Percentiles rank a stretch among this genome's conserved stretches.
Conservation (phyloP, 768 basidiomycete species). For the Cyclocybe cylindracea region DNA sequence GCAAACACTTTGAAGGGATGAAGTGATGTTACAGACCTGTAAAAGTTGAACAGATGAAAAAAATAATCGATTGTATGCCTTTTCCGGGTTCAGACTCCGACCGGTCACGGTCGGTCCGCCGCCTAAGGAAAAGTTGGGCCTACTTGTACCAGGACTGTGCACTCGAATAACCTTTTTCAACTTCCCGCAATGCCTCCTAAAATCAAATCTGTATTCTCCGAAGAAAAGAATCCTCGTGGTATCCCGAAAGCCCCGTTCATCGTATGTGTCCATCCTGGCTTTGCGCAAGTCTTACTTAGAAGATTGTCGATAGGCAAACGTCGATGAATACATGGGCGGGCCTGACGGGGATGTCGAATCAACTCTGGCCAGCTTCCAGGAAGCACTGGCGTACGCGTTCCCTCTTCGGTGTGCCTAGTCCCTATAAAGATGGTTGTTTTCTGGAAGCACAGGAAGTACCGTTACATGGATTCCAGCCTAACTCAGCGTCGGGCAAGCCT, state of each 20-base stretch:
- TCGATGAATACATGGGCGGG: slow-evolving; percentile 83
- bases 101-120: slow-evolving; percentile 22
- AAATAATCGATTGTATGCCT: slow-evolving; percentile 10
- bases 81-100: slow-evolving; percentile 18
- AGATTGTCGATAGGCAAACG: slow-evolving; percentile 61
- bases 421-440: slow-evolving; percentile 22
- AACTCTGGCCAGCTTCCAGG: slow-evolving; percentile 81
- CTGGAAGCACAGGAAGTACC: slow-evolving; percentile 85
- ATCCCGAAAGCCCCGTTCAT: slow-evolving; percentile 97
- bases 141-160: not conserved
- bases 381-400: slow-evolving; percentile 84
- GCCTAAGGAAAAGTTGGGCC: not conserved
- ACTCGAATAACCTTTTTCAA: not conserved
- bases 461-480: slow-evolving; percentile 93
- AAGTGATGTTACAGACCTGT: slow-evolving; percentile 21
- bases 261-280: slow-evolving; percentile 42
- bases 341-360: slow-evolving; percentile 77
- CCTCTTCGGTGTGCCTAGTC: slow-evolving; percentile 10
- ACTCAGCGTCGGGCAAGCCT: slow-evolving; percentile 75
- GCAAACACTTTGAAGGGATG: not conserved
- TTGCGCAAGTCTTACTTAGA: not conserved
- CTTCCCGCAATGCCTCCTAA: slow-evolving; percentile 23
- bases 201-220: slow-evolving; percentile 32
- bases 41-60: slow-evolving; percentile 21
- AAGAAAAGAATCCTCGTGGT: slow-evolving; percentile 80